phyloP scores from a whole-genome alignment of 2,329 filamentous ascomycete species.

The Chaetomium globosum region DNA sequence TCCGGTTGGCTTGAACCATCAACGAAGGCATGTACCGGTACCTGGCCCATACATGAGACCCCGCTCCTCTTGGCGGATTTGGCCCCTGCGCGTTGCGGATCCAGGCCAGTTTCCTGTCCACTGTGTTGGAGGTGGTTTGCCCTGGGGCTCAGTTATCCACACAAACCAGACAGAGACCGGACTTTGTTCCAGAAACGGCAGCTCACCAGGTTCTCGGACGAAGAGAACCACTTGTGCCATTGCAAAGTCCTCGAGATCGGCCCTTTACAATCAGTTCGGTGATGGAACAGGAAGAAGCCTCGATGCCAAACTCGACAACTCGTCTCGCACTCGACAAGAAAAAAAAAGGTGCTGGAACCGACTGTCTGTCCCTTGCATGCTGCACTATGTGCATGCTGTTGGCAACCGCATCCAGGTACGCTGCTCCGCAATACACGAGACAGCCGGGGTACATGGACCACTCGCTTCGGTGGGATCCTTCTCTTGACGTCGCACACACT shows the following conservation, averaged over 20 bases:
- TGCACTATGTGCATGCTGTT: conserved; percentile 13
- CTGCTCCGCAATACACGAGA: not conserved
- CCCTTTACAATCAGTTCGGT: not conserved
- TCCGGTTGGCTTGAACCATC: not conserved
- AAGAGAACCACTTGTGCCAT: conserved; percentile 6
- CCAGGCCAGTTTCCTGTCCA: conserved; percentile 10
- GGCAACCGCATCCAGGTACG: conserved; percentile 34
- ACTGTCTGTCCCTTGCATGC: conserved; percentile 30
- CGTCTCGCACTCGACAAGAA: not conserved
- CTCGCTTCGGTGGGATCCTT: not conserved
- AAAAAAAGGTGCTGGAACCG: not conserved
- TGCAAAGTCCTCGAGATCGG: not conserved
- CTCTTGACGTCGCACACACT: not conserved
- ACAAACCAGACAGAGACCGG: conserved; percentile 13
- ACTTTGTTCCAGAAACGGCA: conserved; percentile 30
- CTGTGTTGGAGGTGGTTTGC: conserved; percentile 21
- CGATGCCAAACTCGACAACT: not conserved
- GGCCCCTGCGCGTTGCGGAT: conserved; percentile 1
- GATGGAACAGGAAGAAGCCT: not conserved
- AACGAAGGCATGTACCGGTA: conserved; percentile 16
- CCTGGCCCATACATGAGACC: conserved; percentile 16
- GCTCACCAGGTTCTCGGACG: conserved; percentile 2
- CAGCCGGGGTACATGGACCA: not conserved
- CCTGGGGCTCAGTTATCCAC: conserved; percentile 14
- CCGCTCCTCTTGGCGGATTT: conserved; percentile 15